Conservation (phyloP, 2,329 filamentous ascomycete species). For the Fragosphaeria purpurea region DNA sequence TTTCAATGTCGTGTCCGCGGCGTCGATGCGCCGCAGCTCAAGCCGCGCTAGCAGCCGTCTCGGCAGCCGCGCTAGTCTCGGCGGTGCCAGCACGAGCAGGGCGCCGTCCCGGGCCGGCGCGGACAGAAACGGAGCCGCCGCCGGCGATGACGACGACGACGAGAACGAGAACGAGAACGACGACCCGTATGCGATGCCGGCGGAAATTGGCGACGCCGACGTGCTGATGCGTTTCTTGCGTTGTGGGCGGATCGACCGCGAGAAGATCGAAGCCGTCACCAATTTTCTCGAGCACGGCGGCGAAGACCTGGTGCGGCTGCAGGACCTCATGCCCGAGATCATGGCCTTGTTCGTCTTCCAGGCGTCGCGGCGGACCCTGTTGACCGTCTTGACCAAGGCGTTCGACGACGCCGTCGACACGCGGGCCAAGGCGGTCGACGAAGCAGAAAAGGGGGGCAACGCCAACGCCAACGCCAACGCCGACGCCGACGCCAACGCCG, state of each 20-base stretch:
- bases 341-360: conserved; percentile 87
- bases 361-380: conserved; percentile 66
- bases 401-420: conserved; percentile 41
- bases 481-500: not conserved
- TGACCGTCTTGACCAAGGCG: conserved; percentile 58
- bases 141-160: conserved; percentile 33
- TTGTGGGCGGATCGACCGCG: conserved; percentile 66
- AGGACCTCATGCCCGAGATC: conserved; percentile 70
- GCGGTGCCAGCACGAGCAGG: conserved; percentile 27
- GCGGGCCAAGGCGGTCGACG: not conserved
- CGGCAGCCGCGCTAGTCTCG: conserved; percentile 13
- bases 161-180: conserved; percentile 55
- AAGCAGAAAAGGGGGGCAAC: conserved; percentile 13
- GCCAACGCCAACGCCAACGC: not conserved
- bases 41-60: conserved; percentile 25
- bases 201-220: conserved; percentile 51
- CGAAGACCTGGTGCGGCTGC: conserved; percentile 64
- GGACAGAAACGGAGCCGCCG: not conserved
- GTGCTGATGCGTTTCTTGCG: conserved; percentile 61
- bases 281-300: conserved; percentile 71
- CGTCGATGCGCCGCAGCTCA: conserved; percentile 29
- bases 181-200: conserved; percentile 19
- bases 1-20: conserved; percentile 61
- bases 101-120: conserved; percentile 15
- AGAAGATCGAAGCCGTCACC: conserved; percentile 74